Evolutionary conservation across 179 eudicot genomes (phyloP).

Genomic region (Corrigiola litoralis): DNA sequence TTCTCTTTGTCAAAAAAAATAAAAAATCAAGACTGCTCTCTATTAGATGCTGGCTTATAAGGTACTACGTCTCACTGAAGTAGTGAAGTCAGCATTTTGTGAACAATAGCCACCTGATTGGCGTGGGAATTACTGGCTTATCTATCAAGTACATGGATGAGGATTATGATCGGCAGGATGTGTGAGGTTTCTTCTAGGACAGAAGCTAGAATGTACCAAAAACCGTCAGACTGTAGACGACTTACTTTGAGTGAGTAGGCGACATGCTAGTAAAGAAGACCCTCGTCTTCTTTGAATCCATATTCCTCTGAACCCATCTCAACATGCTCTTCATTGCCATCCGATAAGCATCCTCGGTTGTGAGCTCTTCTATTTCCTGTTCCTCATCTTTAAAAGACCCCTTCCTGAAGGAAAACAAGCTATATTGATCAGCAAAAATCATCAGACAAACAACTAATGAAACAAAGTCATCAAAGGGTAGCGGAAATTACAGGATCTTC

Average conservation of each 20-base stretch:
- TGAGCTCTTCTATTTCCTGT: conserved; percentile 50
- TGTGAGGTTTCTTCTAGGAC: not conserved
- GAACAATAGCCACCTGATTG: too few relatives aligned
- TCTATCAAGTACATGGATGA: too few relatives aligned
- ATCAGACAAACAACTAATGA: not conserved
- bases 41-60: too few relatives aligned
- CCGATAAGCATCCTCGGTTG: conserved; percentile 77
- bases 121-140: too few relatives aligned
- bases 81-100: not conserved
- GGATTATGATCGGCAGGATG: too few relatives aligned
- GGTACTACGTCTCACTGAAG: too few relatives aligned
- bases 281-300: conserved; percentile 69
- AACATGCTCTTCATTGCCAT: conserved; percentile 85
- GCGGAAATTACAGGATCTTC: conserved; percentile 60
- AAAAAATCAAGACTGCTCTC: too few relatives aligned
- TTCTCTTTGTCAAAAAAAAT: too few relatives aligned
- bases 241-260: conserved; percentile 79
- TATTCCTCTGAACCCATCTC: conserved; percentile 75
- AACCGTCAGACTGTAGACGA: not conserved
- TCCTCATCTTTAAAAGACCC: conserved; percentile 77
- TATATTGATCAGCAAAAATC: conserved; percentile 5
- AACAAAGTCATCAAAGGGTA: not conserved
- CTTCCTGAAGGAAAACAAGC: conserved; percentile 38
- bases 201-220: not conserved
- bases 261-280: conserved; percentile 91